phyloP scores from a whole-genome alignment of 164 flowering plant genomes.

The Cinnamomum chago region DNA sequence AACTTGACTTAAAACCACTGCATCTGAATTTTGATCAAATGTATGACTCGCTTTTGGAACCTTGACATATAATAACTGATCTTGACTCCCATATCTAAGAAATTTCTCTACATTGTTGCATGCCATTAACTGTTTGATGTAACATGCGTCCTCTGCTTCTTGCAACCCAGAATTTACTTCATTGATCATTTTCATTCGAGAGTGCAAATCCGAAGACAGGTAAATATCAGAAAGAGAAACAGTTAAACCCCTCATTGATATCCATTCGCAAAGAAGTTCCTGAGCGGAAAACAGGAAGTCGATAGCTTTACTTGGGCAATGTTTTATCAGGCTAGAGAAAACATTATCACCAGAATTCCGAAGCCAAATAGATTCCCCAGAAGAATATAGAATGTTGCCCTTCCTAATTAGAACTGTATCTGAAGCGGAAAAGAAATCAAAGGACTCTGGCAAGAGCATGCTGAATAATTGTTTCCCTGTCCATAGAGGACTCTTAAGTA shows the following conservation, averaged over 20 bases:
- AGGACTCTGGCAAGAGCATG: slow-evolving; percentile 61
- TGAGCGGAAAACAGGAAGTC: slow-evolving; percentile 57
- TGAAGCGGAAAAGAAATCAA: slow-evolving; percentile 35
- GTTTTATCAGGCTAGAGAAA: slow-evolving; percentile 37
- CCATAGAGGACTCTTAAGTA: slow-evolving; percentile 34
- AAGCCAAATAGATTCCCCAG: slow-evolving; percentile 59
- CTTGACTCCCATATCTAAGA: slow-evolving; percentile 19
- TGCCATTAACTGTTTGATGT: slow-evolving; percentile 45
- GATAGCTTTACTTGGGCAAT: slow-evolving; percentile 30
- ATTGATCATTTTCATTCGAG: slow-evolving; percentile 53
- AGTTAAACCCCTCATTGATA: slow-evolving; percentile 63
- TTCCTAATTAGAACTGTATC: slow-evolving; percentile 39
- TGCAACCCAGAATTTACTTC: slow-evolving; percentile 60
- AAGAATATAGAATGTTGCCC: slow-evolving; percentile 53
- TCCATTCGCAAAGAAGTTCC: slow-evolving; percentile 80
- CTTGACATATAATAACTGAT: not conserved
- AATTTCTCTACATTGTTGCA: slow-evolving; percentile 37
- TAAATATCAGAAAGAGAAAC: slow-evolving; percentile 75
- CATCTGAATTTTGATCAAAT: slow-evolving; percentile 29
- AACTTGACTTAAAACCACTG: slow-evolving; percentile 48
- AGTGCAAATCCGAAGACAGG: slow-evolving; percentile 41
- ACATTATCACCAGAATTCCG: slow-evolving; percentile 49
- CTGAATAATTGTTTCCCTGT: slow-evolving; percentile 79
- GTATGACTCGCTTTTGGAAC: slow-evolving; percentile 11
- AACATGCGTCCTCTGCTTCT: slow-evolving; percentile 55